phyloP scores from a whole-genome alignment of 2,329 filamentous ascomycete species.

The Endothia cerciana region DNA sequence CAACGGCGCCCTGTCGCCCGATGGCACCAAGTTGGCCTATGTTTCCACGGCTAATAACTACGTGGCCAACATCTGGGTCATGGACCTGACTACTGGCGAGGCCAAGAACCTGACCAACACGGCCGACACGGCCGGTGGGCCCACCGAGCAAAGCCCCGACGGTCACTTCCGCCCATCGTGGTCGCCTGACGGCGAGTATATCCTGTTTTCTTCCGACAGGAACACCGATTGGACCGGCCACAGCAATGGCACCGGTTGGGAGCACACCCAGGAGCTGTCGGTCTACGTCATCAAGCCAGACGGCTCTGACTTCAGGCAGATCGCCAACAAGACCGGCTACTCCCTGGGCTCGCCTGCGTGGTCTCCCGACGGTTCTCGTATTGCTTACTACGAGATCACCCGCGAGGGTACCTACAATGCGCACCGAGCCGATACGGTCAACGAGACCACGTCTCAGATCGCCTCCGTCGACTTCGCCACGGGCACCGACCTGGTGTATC shows the following conservation, averaged over 20 bases:
- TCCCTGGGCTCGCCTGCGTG: constrained; percentile 44
- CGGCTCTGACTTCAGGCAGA: constrained; percentile 42
- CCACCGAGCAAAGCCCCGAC: constrained; percentile 33
- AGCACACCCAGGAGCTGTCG: constrained; percentile 46
- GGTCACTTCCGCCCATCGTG: constrained; percentile 45
- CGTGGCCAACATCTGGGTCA: constrained; percentile 46
- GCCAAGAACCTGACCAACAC: constrained; percentile 43
- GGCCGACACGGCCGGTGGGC: constrained; percentile 24
- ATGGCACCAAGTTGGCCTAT: constrained; percentile 43
- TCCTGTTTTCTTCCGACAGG: constrained; percentile 46
- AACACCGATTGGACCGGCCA: constrained; percentile 48
- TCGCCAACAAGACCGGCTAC: constrained; percentile 40
- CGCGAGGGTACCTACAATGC: constrained; percentile 43
- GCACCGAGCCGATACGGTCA: constrained; percentile 36
- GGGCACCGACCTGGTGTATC: constrained; percentile 38
- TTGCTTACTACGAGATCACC: constrained; percentile 46
- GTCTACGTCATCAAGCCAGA: constrained; percentile 45
- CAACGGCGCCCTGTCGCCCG: constrained; percentile 41
- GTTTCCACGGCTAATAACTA: constrained; percentile 44
- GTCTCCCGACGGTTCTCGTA: constrained; percentile 41
- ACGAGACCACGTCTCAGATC: constrained; percentile 37
- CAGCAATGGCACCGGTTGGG: constrained; percentile 44
- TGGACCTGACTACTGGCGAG: constrained; percentile 40
- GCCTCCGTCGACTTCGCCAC: constrained; percentile 45
- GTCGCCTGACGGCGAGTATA: constrained; percentile 47